Conservation (phyloP, 1,284 basidiomycete genomes). For the Lentinula novae-zelandiae region DNA sequence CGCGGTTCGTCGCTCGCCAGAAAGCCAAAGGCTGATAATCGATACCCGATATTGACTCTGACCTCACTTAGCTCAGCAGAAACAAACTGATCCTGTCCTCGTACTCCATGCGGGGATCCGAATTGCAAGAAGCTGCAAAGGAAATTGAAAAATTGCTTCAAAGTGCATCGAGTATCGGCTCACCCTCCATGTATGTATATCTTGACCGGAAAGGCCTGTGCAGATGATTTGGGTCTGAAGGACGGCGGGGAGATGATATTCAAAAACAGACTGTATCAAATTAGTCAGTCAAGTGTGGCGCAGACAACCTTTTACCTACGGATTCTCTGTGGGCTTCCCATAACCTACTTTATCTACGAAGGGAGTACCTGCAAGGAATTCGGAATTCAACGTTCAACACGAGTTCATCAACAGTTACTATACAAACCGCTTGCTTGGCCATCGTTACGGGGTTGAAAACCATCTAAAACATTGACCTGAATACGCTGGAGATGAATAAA, state of each 20-base stretch:
- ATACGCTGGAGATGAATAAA: too few species aligned
- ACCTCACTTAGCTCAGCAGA: conserved; percentile 62
- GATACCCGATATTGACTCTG: conserved; percentile 71
- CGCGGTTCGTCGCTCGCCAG: conserved; percentile 58
- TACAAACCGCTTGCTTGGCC: conserved; percentile 51
- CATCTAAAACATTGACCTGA: conserved; percentile 35
- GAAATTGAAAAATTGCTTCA: not conserved
- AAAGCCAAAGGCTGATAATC: conserved; percentile 72
- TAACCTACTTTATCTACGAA: conserved; percentile 58
- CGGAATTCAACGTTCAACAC: not conserved
- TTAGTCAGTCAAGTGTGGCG: not conserved
- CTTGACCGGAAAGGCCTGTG: conserved; percentile 55
- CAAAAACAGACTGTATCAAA: conserved; percentile 50
- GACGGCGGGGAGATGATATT: conserved; percentile 67
- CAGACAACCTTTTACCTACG: conserved; percentile 33
- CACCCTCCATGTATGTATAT: conserved; percentile 77
- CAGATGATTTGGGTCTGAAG: conserved; percentile 29
- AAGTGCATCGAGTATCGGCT: not conserved
- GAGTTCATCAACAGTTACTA: not conserved
- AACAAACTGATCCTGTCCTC: conserved; percentile 62
- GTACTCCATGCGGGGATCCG: conserved; percentile 61
- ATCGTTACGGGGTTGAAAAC: conserved; percentile 57
- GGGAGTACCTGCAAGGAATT: conserved; percentile 30
- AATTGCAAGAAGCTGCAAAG: conserved; percentile 70
- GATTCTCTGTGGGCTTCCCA: conserved; percentile 66